Conservation (phyloP, 768 basidiomycete genomes). For the Amanita exitialis region DNA sequence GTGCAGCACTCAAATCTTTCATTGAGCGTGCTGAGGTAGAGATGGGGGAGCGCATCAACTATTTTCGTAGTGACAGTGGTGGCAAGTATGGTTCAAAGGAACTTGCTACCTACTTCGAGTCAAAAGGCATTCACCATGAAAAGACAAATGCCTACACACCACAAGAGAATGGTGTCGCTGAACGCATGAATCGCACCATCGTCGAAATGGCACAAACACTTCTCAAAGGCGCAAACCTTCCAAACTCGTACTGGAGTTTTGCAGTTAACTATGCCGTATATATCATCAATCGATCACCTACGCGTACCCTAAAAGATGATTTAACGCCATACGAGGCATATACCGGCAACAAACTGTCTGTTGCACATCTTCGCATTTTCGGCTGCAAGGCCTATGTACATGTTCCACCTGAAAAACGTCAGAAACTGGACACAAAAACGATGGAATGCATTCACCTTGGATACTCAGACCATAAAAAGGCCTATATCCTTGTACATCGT, state of each 20-base stretch:
- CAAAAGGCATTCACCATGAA: slow-evolving; percentile 26
- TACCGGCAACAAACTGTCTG: slow-evolving; percentile 1
- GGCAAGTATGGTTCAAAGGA: slow-evolving; percentile 30
- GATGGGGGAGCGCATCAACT: slow-evolving; percentile 16
- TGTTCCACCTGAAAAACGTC: slow-evolving; percentile 5
- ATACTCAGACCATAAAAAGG: slow-evolving; percentile 8
- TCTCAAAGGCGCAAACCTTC: background rate
- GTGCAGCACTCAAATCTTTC: slow-evolving; percentile 20
- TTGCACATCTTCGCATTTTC: background rate
- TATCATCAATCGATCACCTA: background rate
- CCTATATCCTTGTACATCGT: background rate
- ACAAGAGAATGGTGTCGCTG: slow-evolving; percentile 32
- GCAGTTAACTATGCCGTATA: background rate
- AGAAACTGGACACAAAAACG: background rate
- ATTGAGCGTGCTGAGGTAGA: slow-evolving; percentile 13
- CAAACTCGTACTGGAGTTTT: background rate
- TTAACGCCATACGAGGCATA: background rate
- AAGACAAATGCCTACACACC: slow-evolving; percentile 32
- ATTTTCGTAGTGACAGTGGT: slow-evolving; percentile 29
- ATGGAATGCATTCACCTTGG: slow-evolving; percentile 8
- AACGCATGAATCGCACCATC: slow-evolving; percentile 26
- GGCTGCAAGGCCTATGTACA: slow-evolving; percentile 3
- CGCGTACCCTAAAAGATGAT: background rate
- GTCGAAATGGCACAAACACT: slow-evolving; percentile 18
- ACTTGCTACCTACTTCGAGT: slow-evolving; percentile 20